phyloP scores from a whole-genome alignment of 1,284 basidiomycete species.

The Meira nashicola region DNA sequence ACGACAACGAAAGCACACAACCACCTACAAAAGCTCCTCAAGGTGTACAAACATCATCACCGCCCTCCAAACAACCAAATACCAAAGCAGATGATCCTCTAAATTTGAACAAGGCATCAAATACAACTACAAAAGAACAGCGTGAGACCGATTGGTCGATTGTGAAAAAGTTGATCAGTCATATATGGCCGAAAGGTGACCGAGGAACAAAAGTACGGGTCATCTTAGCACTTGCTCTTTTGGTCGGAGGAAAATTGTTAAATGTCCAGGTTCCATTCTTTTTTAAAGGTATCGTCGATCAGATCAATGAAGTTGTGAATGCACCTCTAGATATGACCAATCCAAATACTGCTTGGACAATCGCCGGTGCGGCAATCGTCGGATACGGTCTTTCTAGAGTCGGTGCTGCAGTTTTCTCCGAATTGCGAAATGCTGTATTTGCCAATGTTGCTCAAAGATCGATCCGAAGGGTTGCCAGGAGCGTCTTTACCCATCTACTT shows the following conservation, averaged over 20 bases:
- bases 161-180: constrained; percentile 58
- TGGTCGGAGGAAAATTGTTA: constrained; percentile 76
- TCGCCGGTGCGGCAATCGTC: constrained; percentile 80
- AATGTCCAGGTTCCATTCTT: constrained; percentile 96
- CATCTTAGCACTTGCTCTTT: constrained; percentile 71
- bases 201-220: constrained; percentile 64
- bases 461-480: constrained; percentile 83
- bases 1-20: too few species aligned
- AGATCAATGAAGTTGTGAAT: constrained; percentile 62
- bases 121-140: constrained; percentile 33
- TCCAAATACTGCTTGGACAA: constrained; percentile 77
- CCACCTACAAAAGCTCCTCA: too few species aligned
- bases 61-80: not conserved
- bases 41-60: too few species aligned
- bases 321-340: constrained; percentile 65
- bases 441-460: constrained; percentile 92
- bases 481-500: constrained; percentile 88
- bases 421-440: constrained; percentile 91
- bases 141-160: constrained; percentile 58
- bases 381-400: constrained; percentile 89
- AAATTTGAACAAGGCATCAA: constrained; percentile 26
- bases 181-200: constrained; percentile 62
- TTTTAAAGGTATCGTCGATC: constrained; percentile 87
- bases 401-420: constrained; percentile 80
- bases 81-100: constrained; percentile 37